phyloP scores from a whole-genome alignment of 805 yeast genomes.

The Myxozyma nipponensis region DNA sequence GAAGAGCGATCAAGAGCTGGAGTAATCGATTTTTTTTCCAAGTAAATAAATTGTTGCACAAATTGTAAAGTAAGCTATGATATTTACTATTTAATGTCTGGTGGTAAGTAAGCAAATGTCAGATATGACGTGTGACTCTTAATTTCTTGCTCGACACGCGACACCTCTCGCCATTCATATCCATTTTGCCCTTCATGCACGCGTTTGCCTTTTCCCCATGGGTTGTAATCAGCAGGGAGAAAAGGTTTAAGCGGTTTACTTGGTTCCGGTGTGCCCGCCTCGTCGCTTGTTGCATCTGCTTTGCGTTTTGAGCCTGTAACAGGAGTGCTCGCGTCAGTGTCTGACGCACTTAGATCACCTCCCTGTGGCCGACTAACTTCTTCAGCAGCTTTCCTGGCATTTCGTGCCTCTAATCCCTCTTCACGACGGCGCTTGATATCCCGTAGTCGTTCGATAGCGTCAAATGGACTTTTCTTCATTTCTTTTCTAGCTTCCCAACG shows the following conservation, averaged over 20 bases:
- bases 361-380: constrained; percentile 17
- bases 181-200: constrained; percentile 81
- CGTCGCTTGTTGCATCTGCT: constrained; percentile 17
- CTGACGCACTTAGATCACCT: constrained; percentile 3
- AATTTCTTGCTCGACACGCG: constrained; percentile 76
- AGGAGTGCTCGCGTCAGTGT: constrained; percentile 12
- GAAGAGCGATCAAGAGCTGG: not conserved
- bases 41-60: not conserved
- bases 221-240: constrained; percentile 36
- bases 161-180: constrained; percentile 79
- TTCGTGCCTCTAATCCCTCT: constrained; percentile 40
- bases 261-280: constrained; percentile 1
- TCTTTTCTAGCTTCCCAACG: constrained; percentile 87
- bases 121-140: constrained; percentile 92
- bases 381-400: constrained; percentile 28
- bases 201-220: constrained; percentile 87
- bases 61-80: too few relatives aligned
- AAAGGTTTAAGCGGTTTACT: not conserved
- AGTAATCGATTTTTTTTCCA: not conserved
- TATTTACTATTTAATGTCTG: constrained; percentile 20
- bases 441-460: constrained; percentile 71
- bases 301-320: constrained; percentile 15
- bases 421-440: constrained; percentile 74
- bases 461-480: constrained; percentile 77
- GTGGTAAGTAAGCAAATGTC: constrained; percentile 70